These are phyloP conservation scores for Plasmodium sp. DNA, from an alignment of 169 alveolate species.

Conservation along the genomic window DNA sequence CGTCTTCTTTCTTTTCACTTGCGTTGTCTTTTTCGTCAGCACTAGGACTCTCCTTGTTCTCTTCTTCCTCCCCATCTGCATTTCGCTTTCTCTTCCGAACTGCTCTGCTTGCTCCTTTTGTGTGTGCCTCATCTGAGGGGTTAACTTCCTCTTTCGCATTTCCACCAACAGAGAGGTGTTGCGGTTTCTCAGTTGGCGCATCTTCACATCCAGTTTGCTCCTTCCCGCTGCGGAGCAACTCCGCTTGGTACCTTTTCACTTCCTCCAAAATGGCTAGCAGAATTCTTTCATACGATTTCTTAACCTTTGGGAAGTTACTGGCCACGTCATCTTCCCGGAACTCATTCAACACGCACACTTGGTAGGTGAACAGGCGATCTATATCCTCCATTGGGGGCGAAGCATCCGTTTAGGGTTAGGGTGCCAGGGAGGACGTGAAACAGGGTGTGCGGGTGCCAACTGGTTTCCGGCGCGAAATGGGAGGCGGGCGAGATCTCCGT, in stretches of 20 bases:
- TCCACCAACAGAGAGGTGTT: neutral
- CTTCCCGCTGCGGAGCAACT: neutral
- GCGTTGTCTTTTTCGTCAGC: neutral
- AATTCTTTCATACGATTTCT: constrained; percentile 2
- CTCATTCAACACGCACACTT: neutral
- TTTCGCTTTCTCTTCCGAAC: neutral
- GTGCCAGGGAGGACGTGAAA: neutral
- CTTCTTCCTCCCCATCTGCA: neutral
- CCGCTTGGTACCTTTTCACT: neutral
- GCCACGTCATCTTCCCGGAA: constrained; percentile 10
- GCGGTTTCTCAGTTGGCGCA: neutral
- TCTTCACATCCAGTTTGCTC: neutral
- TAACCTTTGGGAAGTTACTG: neutral
- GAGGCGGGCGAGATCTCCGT: neutral
- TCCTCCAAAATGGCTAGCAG: constrained; percentile 6
- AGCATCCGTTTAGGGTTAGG: neutral
- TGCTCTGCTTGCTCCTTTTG: neutral
- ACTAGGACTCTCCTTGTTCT: neutral
- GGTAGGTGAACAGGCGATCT: neutral
- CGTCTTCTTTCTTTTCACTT: neutral
- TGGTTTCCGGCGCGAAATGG: neutral
- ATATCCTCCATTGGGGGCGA: constrained; percentile 11
- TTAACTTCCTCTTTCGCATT: neutral
- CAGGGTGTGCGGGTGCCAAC: neutral
- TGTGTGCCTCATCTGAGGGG: neutral